Evolutionary conservation across 1,139 yeast species (phyloP).

Genomic region (Zygoascus sp.): DNA sequence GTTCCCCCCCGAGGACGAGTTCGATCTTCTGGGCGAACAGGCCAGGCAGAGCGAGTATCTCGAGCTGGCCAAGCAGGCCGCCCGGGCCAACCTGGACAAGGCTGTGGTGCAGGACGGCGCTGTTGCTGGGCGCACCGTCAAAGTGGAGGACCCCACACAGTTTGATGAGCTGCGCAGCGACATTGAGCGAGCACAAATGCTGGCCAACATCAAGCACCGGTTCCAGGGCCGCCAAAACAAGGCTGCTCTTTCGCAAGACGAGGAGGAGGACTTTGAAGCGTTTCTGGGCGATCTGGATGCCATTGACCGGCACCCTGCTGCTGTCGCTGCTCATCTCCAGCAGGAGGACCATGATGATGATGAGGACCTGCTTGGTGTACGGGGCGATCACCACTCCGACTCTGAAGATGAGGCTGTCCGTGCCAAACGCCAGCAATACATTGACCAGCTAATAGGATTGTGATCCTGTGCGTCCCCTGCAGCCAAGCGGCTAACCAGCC

Average conservation of each 20-base stretch:
- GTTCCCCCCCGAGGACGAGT: conserved; percentile 16
- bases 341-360: no score
- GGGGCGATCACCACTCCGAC: no score
- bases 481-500: no score
- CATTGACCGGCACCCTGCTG: background rate
- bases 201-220: conserved; percentile 22
- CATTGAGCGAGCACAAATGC: conserved; percentile 23
- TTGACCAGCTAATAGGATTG: conserved; percentile 5
- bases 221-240: conserved; percentile 18
- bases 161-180: conserved; percentile 21
- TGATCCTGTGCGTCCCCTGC: no score
- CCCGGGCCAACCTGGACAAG: background rate
- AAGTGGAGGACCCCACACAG: conserved; percentile 19
- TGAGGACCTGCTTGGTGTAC: no score
- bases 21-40: conserved; percentile 10
- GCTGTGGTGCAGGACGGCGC: background rate
- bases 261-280: conserved; percentile 30
- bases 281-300: conserved; percentile 24
- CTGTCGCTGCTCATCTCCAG: no score
- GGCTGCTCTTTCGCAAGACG: conserved; percentile 4
- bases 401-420: background rate
- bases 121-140: conserved; percentile 9
- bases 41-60: conserved; percentile 7
- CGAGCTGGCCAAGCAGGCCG: conserved; percentile 2
- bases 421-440: conserved; percentile 5